These are phyloP conservation scores for Aspergillus sclerotiicarbonarius DNA, from an alignment of 495 filamentous ascomycete species.

Conservation along the genomic window DNA sequence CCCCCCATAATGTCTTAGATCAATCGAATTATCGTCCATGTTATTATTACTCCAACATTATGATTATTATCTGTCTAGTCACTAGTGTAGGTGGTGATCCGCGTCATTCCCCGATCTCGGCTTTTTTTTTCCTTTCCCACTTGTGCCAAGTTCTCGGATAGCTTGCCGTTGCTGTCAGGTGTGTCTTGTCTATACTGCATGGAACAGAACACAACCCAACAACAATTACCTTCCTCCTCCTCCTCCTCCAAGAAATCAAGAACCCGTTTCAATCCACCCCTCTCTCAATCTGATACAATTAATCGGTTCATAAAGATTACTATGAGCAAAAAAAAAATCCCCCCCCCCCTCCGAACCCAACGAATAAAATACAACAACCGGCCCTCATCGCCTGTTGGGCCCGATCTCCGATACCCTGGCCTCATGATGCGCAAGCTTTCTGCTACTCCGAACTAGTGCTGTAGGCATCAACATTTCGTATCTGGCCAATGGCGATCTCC, in stretches of 20 bases:
- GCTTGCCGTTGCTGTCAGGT: slow-evolving; percentile 6
- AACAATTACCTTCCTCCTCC: no score
- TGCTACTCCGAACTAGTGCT: background rate
- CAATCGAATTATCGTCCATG: no score
- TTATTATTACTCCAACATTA: background rate
- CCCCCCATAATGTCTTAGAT: no score
- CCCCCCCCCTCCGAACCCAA: no score
- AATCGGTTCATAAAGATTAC: no score
- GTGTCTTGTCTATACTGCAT: background rate
- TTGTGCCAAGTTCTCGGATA: background rate
- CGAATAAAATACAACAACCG: no score
- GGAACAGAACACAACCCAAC: no score
- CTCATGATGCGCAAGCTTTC: background rate
- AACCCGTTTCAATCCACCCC: no score
- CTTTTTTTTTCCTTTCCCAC: background rate
- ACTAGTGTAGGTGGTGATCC: background rate
- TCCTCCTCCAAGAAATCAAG: no score
- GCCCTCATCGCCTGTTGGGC: background rate
- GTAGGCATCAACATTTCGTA: background rate
- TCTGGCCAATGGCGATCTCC: background rate
- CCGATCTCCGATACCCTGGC: background rate
- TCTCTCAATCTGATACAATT: no score
- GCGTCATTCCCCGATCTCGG: background rate
- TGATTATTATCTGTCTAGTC: background rate
- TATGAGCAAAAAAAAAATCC: no score